These are phyloP conservation scores for Exsudoporus floridanus DNA, from an alignment of 1,284 basidiomycete species.

Conservation along the genomic window DNA sequence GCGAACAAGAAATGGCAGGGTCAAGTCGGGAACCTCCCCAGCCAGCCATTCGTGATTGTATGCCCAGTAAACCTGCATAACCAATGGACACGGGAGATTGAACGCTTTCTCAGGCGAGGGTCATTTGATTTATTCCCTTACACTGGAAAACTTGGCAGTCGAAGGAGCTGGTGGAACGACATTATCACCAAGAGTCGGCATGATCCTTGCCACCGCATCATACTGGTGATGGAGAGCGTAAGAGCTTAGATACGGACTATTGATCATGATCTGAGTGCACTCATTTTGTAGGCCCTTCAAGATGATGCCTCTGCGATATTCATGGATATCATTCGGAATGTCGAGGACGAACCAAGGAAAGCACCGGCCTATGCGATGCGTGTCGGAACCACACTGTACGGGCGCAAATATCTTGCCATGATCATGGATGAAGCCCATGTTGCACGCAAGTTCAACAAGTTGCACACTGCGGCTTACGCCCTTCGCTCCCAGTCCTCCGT, in stretches of 20 bases:
- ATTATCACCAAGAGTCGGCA: neutral
- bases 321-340: no score
- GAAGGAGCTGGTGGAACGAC: neutral
- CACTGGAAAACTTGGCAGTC: neutral
- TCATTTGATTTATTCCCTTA: slow-evolving; percentile 4
- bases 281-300: neutral
- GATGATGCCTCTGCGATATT: no score
- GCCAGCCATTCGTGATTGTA: slow-evolving; percentile 1
- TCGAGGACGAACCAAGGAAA: no score
- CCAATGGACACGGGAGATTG: slow-evolving; percentile 4
- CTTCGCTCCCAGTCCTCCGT: rapidly evolving
- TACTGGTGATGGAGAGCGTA: neutral
- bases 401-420: no score
- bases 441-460: no score
- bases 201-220: neutral
- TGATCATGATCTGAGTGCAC: no score
- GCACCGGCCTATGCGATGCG: no score
- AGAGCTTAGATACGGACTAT: no score
- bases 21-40: neutral
- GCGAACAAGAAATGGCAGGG: slow-evolving; percentile 1
- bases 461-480: neutral
- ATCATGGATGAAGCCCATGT: no score
- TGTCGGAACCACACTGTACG: no score
- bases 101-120: neutral
- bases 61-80: slow-evolving; percentile 1